Evolutionary conservation across 148 eudicot species (phyloP), one percentile per base, ranked within the genome.

Genomic region (Rheum nobile): DNA sequence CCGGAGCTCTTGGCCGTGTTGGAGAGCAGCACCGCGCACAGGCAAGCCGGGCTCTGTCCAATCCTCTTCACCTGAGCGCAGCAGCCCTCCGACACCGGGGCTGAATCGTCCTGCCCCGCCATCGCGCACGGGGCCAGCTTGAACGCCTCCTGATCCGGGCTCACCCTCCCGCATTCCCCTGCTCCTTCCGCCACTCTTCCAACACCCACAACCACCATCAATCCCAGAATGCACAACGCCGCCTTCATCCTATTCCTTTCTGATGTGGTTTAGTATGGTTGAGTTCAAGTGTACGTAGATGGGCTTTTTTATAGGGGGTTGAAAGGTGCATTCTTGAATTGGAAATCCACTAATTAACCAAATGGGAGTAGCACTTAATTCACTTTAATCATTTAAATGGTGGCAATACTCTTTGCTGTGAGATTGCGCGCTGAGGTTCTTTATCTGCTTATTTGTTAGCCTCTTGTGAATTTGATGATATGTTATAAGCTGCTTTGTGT

Each of bases 11-110:
- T 83, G 14, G 91, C 91, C 9, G 91, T 87, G 59, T 85, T 72
- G 0, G 97, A 92, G 29, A 92, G 87, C 87, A 85, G 77, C 24
- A 89, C 88, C 10, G 92, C 95, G 43, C 92, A 89, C 29, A 88
- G 83, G 71, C 91, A 85, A 13, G 67, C 72, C 2, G 87, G 88
- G 78, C 82, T 92, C 77, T 82, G 84, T 24, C 86, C 90, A 22
- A 90, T 38, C 72, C 79, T 73, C 78, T 91, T 83, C 46, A 89
- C 83, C 78, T 73, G 79, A 17, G 77, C 79, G 73, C 91, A 91
- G 74, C 97, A 87, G 57, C 76, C 68, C 16, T 52, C 75, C 8
- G 86, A 79, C 72, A 84, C 86, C 0, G 87, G 69, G 6, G 86
- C 90, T 3, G 78, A 72, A 50, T 63, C 79, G 77, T 87, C 86